A percentile compares a stretch with the other conserved stretches of the same genome.
These are phyloP conservation scores for Aspergillus biplanus DNA, from an alignment of 495 filamentous ascomycete genomes.

Conservation along the genomic window DNA sequence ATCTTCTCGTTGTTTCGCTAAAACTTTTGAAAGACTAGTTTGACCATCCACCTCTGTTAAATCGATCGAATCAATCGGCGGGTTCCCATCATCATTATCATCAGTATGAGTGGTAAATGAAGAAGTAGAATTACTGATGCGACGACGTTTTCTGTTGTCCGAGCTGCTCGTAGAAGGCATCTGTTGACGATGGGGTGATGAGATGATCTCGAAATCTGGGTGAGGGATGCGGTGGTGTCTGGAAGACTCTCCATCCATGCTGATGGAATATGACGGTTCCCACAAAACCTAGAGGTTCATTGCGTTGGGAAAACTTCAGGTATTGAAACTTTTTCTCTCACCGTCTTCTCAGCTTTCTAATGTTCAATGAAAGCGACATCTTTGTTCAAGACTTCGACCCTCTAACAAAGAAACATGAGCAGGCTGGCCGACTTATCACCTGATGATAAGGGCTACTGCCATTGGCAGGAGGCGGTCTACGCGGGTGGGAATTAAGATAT, in stretches of 20 bases:
- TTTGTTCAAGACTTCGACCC: too few species aligned
- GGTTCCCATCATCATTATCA: conserved; percentile 15
- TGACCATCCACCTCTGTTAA: conserved; percentile 60
- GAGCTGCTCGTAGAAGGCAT: conserved; percentile 16
- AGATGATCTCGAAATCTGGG: conserved; percentile 2
- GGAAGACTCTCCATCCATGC: conserved; percentile 1
- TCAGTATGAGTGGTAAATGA: conserved; percentile 1
- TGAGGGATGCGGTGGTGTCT: conserved; percentile 2
- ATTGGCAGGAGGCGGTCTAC: conserved; percentile 31
- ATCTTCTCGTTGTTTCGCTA: conserved; percentile 54
- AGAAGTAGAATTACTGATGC: conserved; percentile 24
- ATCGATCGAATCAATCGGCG: conserved; percentile 58
- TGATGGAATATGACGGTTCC: background rate
- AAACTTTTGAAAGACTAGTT: conserved; percentile 44
- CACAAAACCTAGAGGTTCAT: background rate
- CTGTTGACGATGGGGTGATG: conserved; percentile 2
- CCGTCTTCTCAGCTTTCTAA: background rate
- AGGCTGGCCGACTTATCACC: conserved; percentile 22
- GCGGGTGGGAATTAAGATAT: conserved; percentile 22
- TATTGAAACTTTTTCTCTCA: background rate
- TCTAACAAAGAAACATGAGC: background rate
- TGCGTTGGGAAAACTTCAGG: background rate
- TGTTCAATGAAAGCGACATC: background rate
- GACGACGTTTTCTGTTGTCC: conserved; percentile 32
- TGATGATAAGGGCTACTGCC: conserved; percentile 19